Percentiles rank a stretch among this genome's conserved stretches.
Conservation (phyloP, 192 early-diverging fungal species). For the Coemansia sp. region DNA sequence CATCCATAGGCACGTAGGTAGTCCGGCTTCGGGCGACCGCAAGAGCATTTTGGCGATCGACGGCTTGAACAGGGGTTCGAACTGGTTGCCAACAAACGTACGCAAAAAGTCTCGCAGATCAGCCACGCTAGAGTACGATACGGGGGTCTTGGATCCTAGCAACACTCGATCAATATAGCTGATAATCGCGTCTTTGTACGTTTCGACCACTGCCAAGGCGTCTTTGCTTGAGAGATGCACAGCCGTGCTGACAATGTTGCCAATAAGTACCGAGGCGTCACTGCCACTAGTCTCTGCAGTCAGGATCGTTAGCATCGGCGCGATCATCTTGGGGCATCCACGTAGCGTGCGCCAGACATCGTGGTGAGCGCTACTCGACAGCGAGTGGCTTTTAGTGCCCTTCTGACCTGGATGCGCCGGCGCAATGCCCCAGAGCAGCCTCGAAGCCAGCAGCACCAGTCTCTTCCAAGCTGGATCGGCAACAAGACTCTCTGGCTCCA, state of each 20-base stretch:
- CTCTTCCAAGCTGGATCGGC: slow-evolving; percentile 55
- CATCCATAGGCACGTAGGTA: slow-evolving; percentile 63
- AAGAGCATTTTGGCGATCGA: slow-evolving; percentile 75
- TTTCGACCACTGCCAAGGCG: slow-evolving; percentile 37
- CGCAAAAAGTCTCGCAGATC: slow-evolving; percentile 65
- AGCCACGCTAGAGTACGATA: slow-evolving; percentile 30
- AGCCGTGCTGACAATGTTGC: slow-evolving; percentile 62
- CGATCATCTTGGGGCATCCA: slow-evolving; percentile 44
- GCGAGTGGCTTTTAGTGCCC: slow-evolving; percentile 28
- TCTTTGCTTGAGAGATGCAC: slow-evolving; percentile 45
- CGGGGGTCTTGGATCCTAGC: slow-evolving; percentile 20
- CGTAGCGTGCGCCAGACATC: slow-evolving; percentile 49
- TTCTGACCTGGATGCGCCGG: slow-evolving; percentile 32
- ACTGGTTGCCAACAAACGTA: slow-evolving; percentile 55
- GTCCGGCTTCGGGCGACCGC: slow-evolving; percentile 81
- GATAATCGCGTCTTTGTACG: slow-evolving; percentile 42
- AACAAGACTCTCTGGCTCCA: slow-evolving; percentile 59
- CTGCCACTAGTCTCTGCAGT: slow-evolving; percentile 39
- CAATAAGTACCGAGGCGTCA: slow-evolving; percentile 61
- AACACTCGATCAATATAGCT: slow-evolving; percentile 30
- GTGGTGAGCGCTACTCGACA: slow-evolving; percentile 46
- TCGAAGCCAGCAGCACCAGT: slow-evolving; percentile 56
- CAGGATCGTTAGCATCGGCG: slow-evolving; percentile 54
- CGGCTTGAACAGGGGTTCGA: slow-evolving; percentile 61
- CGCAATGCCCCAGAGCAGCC: slow-evolving; percentile 60